Evolutionary conservation across 441 rosid species (phyloP), one percentile per base, ranked within the genome.

Genomic region (Flueggea neowawraea): DNA sequence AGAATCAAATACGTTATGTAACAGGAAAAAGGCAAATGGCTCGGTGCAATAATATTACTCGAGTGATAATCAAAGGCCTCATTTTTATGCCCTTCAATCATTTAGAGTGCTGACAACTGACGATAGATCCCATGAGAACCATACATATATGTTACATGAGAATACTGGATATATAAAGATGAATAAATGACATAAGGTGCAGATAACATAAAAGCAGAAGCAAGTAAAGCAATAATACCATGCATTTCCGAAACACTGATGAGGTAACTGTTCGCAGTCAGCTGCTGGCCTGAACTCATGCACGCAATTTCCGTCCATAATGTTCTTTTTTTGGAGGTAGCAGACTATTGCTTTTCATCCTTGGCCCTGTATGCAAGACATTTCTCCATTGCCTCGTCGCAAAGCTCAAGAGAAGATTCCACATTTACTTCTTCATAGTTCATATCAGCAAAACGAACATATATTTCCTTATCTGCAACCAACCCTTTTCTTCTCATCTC

Each of bases 331-430:
- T 54, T 12, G n/a, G 32, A 57, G 16, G 36, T 60, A 54, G 31
- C 28, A 55, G 22, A 54, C 33, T 76, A 78, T 60, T 12, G 64
- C 68, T 69, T 67, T 64, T 72, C 71, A 12, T 73, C 69, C 67
- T 62, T 71, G 7, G 66, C 70, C 55, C 79, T 73, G 51, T 58
- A 78, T 67, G 82, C 77, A 62, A 86, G 85, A 55, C 73, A 76
- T 59, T 72, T 80, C 79, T 90, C 96, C 57, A 92, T 76, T 14
- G 80, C 86, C 67, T 89, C 98, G 70, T 92, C 89, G 69, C 94
- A 86, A 74, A 88, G 90, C 69, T 85, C 89, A 73, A 85, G 81
- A 60, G 81, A 57, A 57, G 67, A 67, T 73, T 80, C 95, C 60
- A 60, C 39, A 74, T 74, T 84, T 64, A 88, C 86, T 60, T 83